Evolutionary conservation across 192 early-diverging fungal genomes (phyloP).

Genomic region (Coemansia asiatica): DNA sequence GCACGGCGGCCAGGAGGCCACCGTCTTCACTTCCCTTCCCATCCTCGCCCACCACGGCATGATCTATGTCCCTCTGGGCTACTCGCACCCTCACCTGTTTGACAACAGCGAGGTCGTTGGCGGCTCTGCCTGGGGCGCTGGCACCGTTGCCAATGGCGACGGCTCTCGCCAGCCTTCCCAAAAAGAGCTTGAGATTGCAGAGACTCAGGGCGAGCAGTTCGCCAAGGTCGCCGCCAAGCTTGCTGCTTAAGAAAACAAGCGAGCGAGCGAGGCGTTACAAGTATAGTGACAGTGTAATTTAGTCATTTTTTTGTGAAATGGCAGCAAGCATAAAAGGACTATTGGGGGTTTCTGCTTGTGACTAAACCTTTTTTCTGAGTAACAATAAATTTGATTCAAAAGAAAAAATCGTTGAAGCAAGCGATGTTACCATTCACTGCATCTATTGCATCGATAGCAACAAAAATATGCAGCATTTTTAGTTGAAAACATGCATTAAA

Average conservation of each 20-base stretch:
- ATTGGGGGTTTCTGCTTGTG: no score
- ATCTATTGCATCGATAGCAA: no score
- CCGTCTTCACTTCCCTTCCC: conserved; percentile 64
- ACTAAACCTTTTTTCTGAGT: no score
- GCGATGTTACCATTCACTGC: no score
- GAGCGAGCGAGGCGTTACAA: no score
- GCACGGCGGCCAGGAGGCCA: conserved; percentile 81
- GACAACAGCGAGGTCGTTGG: conserved; percentile 68
- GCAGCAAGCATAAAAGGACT: no score
- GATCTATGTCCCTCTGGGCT: conserved; percentile 74
- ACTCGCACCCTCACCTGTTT: conserved; percentile 49
- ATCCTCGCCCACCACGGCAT: conserved; percentile 79
- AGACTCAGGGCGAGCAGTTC: conserved; percentile 63
- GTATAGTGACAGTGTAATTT: not conserved
- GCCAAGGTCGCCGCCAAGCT: conserved; percentile 56
- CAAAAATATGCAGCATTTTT: no score
- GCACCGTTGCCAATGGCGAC: conserved; percentile 64
- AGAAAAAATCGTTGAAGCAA: no score
- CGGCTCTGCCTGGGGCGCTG: conserved; percentile 68
- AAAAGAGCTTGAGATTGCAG: conserved; percentile 66
- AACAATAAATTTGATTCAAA: no score
- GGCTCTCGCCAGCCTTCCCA: conserved; percentile 65
- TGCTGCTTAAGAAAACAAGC: conserved; percentile 18
- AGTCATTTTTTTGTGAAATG: not conserved
- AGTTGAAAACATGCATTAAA: no score